Percentiles rank a stretch among this genome's conserved stretches.
phyloP scores from a whole-genome alignment of 164 flowering plant genomes.

The Warburgia ugandensis region DNA sequence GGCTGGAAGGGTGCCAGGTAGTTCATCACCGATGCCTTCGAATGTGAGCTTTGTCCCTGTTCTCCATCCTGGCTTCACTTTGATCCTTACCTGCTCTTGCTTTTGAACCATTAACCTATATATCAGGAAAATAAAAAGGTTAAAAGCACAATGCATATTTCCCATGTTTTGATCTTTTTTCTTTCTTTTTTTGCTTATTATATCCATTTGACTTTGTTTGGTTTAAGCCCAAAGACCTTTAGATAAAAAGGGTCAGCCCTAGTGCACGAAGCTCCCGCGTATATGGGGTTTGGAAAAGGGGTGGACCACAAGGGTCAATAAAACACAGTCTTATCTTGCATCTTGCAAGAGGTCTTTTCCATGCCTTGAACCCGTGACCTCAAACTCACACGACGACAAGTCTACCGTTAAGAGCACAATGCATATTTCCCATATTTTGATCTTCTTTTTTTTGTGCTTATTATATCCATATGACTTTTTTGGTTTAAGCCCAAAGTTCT shows the following conservation, averaged over 20 bases:
- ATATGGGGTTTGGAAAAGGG: not conserved
- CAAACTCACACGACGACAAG: not conserved
- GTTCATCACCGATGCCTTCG: slow-evolving; percentile 68
- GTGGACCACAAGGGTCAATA: no score
- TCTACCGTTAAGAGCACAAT: no score
- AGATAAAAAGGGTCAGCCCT: not conserved
- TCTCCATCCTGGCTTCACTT: slow-evolving; percentile 80
- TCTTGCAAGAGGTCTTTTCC: no score
- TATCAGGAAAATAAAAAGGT: not conserved
- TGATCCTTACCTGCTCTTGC: slow-evolving; percentile 50
- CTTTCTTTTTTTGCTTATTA: no score
- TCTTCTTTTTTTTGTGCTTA: no score
- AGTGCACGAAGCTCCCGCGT: not conserved
- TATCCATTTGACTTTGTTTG: not conserved
- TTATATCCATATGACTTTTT: no score
- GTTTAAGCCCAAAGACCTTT: not conserved
- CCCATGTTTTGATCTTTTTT: not conserved
- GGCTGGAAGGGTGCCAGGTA: slow-evolving; percentile 49
- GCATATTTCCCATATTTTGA: no score
- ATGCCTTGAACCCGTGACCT: no score
- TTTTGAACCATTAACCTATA: slow-evolving; percentile 45
- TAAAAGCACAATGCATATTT: not conserved
- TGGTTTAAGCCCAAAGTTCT: no score
- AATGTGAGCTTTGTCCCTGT: slow-evolving; percentile 73
- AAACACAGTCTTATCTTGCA: no score